Evolutionary conservation across 768 basidiomycete species (phyloP).

Genomic region (Arthromyces matolae): DNA sequence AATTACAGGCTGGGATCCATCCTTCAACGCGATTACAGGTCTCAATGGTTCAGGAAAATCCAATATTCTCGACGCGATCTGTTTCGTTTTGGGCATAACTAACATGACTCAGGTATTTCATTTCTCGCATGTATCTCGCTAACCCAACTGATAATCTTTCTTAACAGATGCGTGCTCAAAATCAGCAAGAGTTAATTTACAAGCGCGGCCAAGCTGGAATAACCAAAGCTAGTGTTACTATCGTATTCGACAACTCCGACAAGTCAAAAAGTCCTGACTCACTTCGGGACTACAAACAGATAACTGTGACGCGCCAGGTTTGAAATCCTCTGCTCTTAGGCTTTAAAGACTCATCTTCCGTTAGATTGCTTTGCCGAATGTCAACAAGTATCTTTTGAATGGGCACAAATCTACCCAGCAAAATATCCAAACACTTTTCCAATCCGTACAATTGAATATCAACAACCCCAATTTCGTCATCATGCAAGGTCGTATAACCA

Average conservation of each 20-base stretch:
- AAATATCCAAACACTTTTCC: constrained; percentile 85
- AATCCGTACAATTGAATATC: constrained; percentile 97
- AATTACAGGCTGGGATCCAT: constrained; percentile 95
- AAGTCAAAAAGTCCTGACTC: constrained; percentile 79
- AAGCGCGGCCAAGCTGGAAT: constrained; percentile 98
- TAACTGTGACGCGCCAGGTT: constrained; percentile 96
- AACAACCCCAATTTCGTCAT: constrained; percentile 99
- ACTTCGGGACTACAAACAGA: constrained; percentile 74
- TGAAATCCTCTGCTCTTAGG: constrained; percentile 16
- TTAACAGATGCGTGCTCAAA: constrained; percentile 83
- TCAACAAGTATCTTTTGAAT: constrained; percentile 92
- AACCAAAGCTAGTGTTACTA: constrained; percentile 95
- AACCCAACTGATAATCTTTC: constrained; percentile 10
- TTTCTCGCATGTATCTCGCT: no score
- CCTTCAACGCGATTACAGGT: constrained; percentile 98
- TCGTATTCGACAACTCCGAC: constrained; percentile 98
- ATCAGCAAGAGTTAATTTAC: constrained; percentile 97
- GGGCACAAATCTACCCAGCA: constrained; percentile 91
- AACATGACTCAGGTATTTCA: no score
- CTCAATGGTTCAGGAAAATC: constrained; percentile 96
- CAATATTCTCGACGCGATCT: constrained; percentile 98
- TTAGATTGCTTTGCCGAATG: constrained; percentile 89
- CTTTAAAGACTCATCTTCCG: background rate
- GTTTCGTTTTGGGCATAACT: constrained; percentile 96
- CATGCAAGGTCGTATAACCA: constrained; percentile 99